Base-by-base conservation (phyloP, 2,329 filamentous ascomycete species). In the Dendryphion nanum region DNA sequence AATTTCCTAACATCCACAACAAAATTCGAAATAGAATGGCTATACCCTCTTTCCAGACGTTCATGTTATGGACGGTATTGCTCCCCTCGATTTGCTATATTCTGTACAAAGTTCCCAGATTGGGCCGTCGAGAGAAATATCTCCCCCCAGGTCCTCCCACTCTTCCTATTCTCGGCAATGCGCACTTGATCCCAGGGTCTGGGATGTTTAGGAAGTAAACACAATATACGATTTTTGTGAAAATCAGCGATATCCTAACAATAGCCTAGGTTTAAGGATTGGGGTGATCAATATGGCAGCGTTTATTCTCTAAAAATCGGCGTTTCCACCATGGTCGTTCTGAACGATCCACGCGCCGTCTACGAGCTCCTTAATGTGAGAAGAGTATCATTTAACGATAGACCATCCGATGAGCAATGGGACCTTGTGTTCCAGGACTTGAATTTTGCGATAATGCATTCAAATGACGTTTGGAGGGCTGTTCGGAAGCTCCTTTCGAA, bases 291-390 rank as follows among this genome's bases (percentile, higher is more conserved):
- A 41, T 56, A 59, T 39, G 48, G 42, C 10, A 21, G 20, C 3
- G 38, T 51, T 4, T 51, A 45, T 18, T 48, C 48, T 30, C 42
- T 53, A 23, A 55, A 55, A 28, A 45, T 55, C 21, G 47, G 47
- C 2, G 44, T 38, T 32, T 40, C 41, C 20, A 54, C 49, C 6
- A 47, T 54, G 38, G 41, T 54, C 35, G 46, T 54, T 21, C 34
- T 51, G 18, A 50, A 48, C 24, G 44, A 40, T 19, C 40, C 35
- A 33, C 42, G 43, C 15, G 45, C 51, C 6, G 44, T 55, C 8
- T 37, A 55, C 18, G 44, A 52, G 12, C 38, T 55, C 4, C 38
- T 55, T 10, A 45, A 51, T 30, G 49, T 52, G 34, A 28, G 41
- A 24, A 47, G 49, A 21, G 42, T 49, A 2, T 41, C 49, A 16